A percentile compares a stretch with the other conserved stretches of the same genome.
These are phyloP conservation scores for Cinchona pubescens DNA, from an alignment of 257 asterid genomes.

Conservation along the genomic window DNA sequence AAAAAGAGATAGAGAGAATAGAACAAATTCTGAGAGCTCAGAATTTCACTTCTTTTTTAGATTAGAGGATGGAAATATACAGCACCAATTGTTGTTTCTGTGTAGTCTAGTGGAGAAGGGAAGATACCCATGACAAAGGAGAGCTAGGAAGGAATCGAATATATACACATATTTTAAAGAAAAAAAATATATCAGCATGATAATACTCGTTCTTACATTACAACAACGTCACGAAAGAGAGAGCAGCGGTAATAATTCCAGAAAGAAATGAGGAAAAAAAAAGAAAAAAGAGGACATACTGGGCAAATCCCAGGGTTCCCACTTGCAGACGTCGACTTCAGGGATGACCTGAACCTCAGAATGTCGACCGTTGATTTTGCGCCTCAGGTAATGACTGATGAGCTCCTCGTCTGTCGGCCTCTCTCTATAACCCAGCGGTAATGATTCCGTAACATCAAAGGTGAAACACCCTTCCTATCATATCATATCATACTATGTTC, in stretches of 20 bases:
- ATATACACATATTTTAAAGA: background rate
- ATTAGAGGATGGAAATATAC: background rate
- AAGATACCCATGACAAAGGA: too few relatives aligned
- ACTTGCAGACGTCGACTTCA: conserved; percentile 79
- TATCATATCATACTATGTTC: too few relatives aligned
- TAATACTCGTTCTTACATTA: background rate
- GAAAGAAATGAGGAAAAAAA: background rate
- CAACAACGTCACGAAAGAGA: background rate
- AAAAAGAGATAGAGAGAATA: background rate
- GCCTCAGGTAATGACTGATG: conserved; percentile 57
- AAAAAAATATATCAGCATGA: background rate
- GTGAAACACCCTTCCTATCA: too few relatives aligned
- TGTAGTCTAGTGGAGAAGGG: too few relatives aligned
- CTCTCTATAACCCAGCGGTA: conserved; percentile 76
- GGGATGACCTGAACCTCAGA: conserved; percentile 63
- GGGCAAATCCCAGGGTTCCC: conserved; percentile 96
- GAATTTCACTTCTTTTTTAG: background rate
- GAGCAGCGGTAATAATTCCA: too few relatives aligned
- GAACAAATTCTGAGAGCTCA: conserved; percentile 7
- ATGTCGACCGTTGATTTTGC: conserved; percentile 67
- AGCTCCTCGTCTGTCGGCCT: conserved; percentile 82
- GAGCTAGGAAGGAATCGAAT: background rate
- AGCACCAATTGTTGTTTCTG: too few relatives aligned
- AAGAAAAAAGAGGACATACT: conserved; percentile 32
- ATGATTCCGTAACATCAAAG: conserved; percentile 29